Percentiles rank a stretch among this genome's conserved stretches.
Evolutionary conservation across 2,329 filamentous ascomycete genomes (phyloP).

Genomic region (Botrytis elliptica): DNA sequence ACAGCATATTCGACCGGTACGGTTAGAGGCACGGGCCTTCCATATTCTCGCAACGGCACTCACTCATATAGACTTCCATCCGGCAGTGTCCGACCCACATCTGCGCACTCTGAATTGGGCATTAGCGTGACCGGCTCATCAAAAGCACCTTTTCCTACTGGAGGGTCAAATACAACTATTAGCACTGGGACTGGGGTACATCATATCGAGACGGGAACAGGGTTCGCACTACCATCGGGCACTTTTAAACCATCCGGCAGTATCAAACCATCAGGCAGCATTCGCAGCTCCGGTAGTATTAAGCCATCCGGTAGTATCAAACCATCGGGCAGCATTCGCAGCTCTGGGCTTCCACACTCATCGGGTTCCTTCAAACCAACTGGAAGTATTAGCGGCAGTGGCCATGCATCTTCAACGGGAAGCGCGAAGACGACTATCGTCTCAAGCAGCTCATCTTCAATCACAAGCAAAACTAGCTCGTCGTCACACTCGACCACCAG

Average conservation of each 20-base stretch:
- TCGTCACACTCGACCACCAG: neutral
- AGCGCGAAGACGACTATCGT: too few species aligned
- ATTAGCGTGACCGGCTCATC: constrained; percentile 2
- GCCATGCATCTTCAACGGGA: neutral
- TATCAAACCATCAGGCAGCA: neutral
- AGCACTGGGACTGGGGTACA: neutral
- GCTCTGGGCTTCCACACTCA: neutral
- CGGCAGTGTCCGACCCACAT: constrained; percentile 1
- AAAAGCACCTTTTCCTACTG: constrained; percentile 11
- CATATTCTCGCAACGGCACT: constrained; percentile 15
- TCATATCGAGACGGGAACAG: neutral
- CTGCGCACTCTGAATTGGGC: neutral
- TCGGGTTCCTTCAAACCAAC: constrained; percentile 6
- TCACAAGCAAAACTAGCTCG: neutral
- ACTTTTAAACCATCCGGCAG: neutral
- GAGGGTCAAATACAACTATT: neutral
- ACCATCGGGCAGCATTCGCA: neutral
- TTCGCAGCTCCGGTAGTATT: neutral
- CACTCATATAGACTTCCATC: constrained; percentile 4
- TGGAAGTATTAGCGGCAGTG: neutral
- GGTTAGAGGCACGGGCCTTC: neutral
- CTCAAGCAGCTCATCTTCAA: neutral
- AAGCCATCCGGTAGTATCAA: neutral
- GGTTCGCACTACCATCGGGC: neutral
- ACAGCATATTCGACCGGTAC: neutral